These are phyloP conservation scores for Penicillium sp. DNA, from an alignment of 2,329 filamentous ascomycete genomes.

Conservation along the genomic window DNA sequence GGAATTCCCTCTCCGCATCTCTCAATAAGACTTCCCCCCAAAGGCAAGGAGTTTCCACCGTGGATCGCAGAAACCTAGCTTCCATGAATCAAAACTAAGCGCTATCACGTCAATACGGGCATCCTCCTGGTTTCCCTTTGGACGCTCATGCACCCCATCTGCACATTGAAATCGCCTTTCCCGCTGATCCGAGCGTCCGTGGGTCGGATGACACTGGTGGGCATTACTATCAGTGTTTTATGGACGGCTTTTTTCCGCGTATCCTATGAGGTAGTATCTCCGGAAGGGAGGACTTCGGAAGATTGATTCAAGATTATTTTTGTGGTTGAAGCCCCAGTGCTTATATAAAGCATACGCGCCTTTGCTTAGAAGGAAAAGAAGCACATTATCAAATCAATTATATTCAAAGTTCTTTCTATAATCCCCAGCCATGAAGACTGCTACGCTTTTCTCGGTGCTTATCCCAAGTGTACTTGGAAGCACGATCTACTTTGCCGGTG, in stretches of 20 bases:
- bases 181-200: conserved; percentile 9
- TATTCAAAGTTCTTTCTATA: neutral
- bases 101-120: neutral
- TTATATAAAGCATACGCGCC: neutral
- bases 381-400: neutral
- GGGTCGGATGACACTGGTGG: neutral
- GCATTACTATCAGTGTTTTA: neutral
- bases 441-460: conserved; percentile 19
- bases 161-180: neutral
- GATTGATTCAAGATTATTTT: neutral
- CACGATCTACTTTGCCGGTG: conserved; percentile 34
- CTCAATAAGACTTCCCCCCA: neutral
- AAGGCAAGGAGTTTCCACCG: neutral
- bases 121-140: conserved; percentile 4
- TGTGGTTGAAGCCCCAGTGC: neutral
- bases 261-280: neutral
- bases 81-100: conserved; percentile 22
- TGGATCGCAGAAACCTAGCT: conserved; percentile 1
- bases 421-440: conserved; percentile 22
- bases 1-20: neutral
- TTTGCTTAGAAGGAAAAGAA: neutral
- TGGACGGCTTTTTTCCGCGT: neutral
- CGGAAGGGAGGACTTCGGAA: neutral
- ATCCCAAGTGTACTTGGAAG: conserved; percentile 24
- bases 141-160: neutral